phyloP scores from a whole-genome alignment of 106 monocot genomes.

The Dioscorea zingiberensis region DNA sequence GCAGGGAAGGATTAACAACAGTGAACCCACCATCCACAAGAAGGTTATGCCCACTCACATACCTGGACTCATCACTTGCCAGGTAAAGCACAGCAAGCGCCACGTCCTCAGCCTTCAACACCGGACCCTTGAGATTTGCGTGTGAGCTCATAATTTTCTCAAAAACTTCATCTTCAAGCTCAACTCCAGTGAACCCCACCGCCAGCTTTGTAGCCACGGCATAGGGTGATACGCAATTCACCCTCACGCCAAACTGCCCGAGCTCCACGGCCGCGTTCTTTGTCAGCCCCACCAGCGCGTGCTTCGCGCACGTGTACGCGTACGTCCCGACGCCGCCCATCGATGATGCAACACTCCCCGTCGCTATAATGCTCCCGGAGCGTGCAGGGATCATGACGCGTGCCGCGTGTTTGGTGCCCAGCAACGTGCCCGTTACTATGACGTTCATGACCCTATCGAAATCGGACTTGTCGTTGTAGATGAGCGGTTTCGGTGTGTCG shows the following conservation, averaged over 20 bases:
- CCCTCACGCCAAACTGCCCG: constrained; percentile 14
- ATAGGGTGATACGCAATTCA: constrained; percentile 14
- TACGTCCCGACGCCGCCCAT: constrained; percentile 6
- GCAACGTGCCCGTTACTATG: constrained; percentile 11
- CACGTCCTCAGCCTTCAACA: neutral
- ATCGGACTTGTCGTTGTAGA: neutral
- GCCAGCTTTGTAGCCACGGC: neutral
- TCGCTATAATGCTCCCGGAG: constrained; percentile 21
- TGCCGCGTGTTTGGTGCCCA: constrained; percentile 38
- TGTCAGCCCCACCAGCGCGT: constrained; percentile 35
- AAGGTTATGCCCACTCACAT: constrained; percentile 7
- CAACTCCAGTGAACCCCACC: neutral
- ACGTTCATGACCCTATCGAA: constrained; percentile 15
- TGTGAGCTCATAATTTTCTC: neutral
- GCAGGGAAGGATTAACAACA: neutral
- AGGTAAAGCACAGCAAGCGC: constrained; percentile 6
- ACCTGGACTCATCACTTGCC: constrained; percentile 6
- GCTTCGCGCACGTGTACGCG: constrained; percentile 24
- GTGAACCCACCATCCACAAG: constrained; percentile 3
- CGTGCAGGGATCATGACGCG: constrained; percentile 18
- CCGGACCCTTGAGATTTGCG: neutral
- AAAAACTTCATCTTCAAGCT: too few relatives aligned
- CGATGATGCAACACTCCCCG: constrained; percentile 7
- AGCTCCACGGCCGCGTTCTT: constrained; percentile 36
- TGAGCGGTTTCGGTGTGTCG: neutral